phyloP scores from a whole-genome alignment of 78 protist genomes.

The Thecamonas trahens region DNA sequence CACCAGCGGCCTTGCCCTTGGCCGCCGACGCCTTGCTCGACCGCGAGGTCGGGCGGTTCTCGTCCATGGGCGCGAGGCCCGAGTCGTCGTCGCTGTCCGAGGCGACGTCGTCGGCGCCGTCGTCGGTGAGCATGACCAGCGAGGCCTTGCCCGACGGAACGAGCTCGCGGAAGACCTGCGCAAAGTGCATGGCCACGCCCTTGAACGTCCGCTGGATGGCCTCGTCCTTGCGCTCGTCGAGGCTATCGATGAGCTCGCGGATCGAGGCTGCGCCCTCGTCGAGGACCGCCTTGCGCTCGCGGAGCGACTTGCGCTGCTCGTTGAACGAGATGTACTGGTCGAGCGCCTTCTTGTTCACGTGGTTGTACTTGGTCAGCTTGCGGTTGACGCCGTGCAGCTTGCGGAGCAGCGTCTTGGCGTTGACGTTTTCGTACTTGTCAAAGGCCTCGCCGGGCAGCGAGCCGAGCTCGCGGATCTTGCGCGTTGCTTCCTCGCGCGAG shows the following conservation, averaged over 20 bases:
- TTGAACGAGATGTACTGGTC: constrained; percentile 78
- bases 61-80: not conserved
- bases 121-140: constrained; percentile 56
- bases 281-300: constrained; percentile 44
- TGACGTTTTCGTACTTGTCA: not conserved
- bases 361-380: constrained; percentile 50
- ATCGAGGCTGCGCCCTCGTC: constrained; percentile 58
- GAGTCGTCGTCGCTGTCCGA: not conserved
- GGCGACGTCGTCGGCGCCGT: not conserved
- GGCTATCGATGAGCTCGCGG: constrained; percentile 41
- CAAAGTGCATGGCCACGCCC: constrained; percentile 62
- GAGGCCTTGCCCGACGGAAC: constrained; percentile 77
- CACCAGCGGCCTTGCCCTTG: constrained; percentile 2
- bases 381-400: constrained; percentile 19
- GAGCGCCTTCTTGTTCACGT: constrained; percentile 94
- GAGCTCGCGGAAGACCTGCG: constrained; percentile 71
- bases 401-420: not conserved
- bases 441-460: constrained; percentile 46
- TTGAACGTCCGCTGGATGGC: constrained; percentile 86
- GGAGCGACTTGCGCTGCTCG: constrained; percentile 47
- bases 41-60: not conserved
- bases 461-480: constrained; percentile 70
- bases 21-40: not conserved
- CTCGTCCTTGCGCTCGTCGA: constrained; percentile 89
- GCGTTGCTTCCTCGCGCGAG: constrained; percentile 8